Evolutionary conservation across 352 stramenopile genomes (phyloP).

Genomic region (Phytophthora pinifolia): DNA sequence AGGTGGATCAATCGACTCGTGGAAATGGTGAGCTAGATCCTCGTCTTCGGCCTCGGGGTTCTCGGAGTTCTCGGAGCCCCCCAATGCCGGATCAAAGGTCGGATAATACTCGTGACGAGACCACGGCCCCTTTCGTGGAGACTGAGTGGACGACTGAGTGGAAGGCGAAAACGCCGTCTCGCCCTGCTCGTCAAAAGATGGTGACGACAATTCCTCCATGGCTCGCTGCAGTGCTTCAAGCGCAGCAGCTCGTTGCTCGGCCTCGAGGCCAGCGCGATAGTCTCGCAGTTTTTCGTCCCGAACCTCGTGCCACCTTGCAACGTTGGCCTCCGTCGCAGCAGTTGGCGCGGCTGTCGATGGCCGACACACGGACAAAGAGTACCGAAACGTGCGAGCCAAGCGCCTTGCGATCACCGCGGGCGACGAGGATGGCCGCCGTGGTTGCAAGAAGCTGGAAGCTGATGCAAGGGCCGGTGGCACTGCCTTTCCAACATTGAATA

Average conservation of each 20-base stretch:
- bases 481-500: constrained; percentile 42
- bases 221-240: constrained; percentile 23
- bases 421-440: constrained; percentile 40
- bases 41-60: neutral
- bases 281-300: constrained; percentile 32
- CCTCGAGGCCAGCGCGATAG: constrained; percentile 26
- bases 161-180: neutral
- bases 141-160: neutral
- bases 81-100: neutral
- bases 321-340: constrained; percentile 26
- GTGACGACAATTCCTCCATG: constrained; percentile 24
- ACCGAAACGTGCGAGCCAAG: constrained; percentile 11
- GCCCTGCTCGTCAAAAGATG: constrained; percentile 6
- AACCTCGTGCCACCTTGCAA: constrained; percentile 31
- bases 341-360: constrained; percentile 25
- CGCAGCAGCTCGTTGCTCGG: constrained; percentile 22
- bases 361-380: constrained; percentile 14
- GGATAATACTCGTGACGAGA: constrained; percentile 23
- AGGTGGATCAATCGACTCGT: neutral
- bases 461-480: constrained; percentile 12
- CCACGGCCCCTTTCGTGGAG: constrained; percentile 8
- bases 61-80: neutral
- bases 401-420: constrained; percentile 26
- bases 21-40: neutral
- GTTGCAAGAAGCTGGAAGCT: constrained; percentile 7